Percentiles rank a stretch among this genome's conserved stretches.
These are phyloP conservation scores for Talaromyces trachyspermus DNA, from an alignment of 495 filamentous ascomycete species.

Conservation along the genomic window DNA sequence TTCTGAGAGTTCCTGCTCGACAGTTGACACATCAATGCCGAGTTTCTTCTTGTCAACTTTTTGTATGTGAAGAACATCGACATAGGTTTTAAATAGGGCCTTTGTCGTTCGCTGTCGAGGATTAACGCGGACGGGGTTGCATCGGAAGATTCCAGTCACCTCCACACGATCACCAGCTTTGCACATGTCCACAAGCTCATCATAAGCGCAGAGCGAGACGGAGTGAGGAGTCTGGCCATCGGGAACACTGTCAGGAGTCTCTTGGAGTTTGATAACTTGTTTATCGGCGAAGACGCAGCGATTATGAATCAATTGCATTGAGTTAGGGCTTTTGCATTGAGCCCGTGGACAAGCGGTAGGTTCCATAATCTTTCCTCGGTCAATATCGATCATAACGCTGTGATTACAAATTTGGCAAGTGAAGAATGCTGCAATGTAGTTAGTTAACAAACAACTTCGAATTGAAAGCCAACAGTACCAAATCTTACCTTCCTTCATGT, in stretches of 20 bases:
- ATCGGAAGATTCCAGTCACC: conserved; percentile 94
- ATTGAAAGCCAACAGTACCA: not conserved
- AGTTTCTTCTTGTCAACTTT: conserved; percentile 92
- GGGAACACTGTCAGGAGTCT: conserved; percentile 90
- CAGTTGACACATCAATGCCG: conserved; percentile 82
- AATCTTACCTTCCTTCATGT: conserved; percentile 76
- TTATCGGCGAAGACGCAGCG: conserved; percentile 93
- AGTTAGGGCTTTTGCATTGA: conserved; percentile 79
- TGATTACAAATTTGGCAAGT: conserved; percentile 88
- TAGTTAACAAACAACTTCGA: not conserved
- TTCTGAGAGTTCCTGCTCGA: conserved; percentile 76
- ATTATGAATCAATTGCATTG: conserved; percentile 98
- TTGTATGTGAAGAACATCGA: conserved; percentile 91
- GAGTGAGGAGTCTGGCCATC: conserved; percentile 97
- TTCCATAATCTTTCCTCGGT: conserved; percentile 93
- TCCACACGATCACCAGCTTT: conserved; percentile 96
- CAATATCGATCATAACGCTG: conserved; percentile 81
- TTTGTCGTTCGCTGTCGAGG: conserved; percentile 88
- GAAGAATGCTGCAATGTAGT: conserved; percentile 64
- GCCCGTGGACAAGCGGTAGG: conserved; percentile 82
- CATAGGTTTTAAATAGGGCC: conserved; percentile 93
- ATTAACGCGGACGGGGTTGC: conserved; percentile 91
- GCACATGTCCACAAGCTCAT: conserved; percentile 94
- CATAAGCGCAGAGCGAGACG: conserved; percentile 91
- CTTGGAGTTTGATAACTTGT: conserved; percentile 97